Evolutionary conservation across 331 rosid genomes (phyloP), one percentile per base, ranked within the genome.

Genomic region (Pyracantha coccinea): DNA sequence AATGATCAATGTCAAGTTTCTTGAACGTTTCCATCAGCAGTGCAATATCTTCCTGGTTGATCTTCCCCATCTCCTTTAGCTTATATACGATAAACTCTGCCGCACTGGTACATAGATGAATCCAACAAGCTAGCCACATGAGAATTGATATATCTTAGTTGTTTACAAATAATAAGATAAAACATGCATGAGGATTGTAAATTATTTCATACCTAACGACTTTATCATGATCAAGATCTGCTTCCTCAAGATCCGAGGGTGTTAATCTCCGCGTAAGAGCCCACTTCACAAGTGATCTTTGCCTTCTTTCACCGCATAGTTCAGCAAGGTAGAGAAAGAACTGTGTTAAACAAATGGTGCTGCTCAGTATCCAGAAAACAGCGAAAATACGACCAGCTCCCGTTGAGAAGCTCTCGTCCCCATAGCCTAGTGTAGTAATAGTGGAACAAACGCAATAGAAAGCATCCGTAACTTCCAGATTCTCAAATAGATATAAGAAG

Each of bases 31-130:
- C 97, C 85, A 88, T 80, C 77, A 89, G 65, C 62, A 31, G 27
- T 75, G 86, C 77, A 60, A 93, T 75, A 75, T 93, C 93, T 73
- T 89, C 86, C 59, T 81, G 77, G 70, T 38, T 75, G 65, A 91
- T 91, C 86, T 87, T 93, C 69, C 88, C 92, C 97, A 89, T 93
- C 82, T 91, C 97, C 87, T 93, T 89, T 81, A 91, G 85, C 86
- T 93, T 89, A 78, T 91, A 89, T 3, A 93, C n/a, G 35, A 84
- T 79, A 78, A 91, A 91, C 85, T 93, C 97, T 25, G 92, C 87
- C 71, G 85, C 82, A 79, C 93, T 89, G 89, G 19, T 23, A 64
- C 23, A 28, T 4, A 65, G 58, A 53, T 53, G 58, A 76, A 53
- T 35, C 52, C 81, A 71, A 70, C 7, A 63, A 11, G 27, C 27